Evolutionary conservation across 2,329 filamentous ascomycete species (phyloP).

Genomic region (Hypoxylon sp.): DNA sequence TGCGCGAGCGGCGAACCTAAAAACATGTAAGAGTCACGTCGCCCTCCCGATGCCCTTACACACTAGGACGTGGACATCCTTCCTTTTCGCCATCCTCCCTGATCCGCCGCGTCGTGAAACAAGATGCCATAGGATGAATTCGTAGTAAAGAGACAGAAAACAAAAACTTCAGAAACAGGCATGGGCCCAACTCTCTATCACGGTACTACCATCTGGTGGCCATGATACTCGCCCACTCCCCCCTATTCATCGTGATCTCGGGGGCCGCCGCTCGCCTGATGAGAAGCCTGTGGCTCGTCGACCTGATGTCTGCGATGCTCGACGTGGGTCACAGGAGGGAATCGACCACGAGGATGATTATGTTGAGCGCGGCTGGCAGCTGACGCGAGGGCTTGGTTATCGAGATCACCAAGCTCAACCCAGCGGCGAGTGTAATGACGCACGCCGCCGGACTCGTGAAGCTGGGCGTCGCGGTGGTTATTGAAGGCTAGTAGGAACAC

Average conservation of each 20-base stretch:
- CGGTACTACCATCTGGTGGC: not conserved
- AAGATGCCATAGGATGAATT: not conserved
- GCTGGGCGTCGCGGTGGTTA: slow-evolving; percentile 1
- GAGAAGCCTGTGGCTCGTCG: not conserved
- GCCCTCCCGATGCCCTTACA: not conserved
- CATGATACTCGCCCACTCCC: not conserved
- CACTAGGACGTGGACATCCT: not conserved
- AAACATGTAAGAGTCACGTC: not conserved
- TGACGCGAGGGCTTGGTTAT: not conserved
- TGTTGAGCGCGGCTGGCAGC: too few species aligned
- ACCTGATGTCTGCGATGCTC: not conserved
- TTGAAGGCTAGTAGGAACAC: slow-evolving; percentile 13
- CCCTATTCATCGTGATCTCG: not conserved
- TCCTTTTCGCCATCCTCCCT: not conserved
- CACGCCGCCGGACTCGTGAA: not conserved
- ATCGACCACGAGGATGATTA: not conserved
- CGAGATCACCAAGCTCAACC: slow-evolving; percentile 7
- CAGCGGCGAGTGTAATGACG: not conserved
- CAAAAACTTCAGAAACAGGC: not conserved
- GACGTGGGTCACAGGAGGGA: not conserved
- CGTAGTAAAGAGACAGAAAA: not conserved
- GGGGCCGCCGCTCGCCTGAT: not conserved
- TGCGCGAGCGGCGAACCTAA: not conserved
- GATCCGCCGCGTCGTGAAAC: not conserved
- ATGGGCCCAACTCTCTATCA: not conserved